Evolutionary conservation across 2,329 filamentous ascomycete genomes (phyloP).

Genomic region (Exophiala bonariae): DNA sequence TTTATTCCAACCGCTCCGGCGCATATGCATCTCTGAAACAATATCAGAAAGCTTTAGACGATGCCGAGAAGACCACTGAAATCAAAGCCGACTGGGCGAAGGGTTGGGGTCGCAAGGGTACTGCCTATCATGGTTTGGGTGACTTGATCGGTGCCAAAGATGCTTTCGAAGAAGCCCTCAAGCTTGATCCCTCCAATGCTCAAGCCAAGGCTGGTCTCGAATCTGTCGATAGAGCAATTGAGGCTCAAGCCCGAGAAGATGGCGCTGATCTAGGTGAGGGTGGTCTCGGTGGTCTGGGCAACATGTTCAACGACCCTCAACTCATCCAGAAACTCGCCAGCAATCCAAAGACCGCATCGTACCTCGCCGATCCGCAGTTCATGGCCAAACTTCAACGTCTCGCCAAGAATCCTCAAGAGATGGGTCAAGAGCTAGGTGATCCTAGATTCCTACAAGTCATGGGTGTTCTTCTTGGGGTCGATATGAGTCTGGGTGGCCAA

Average conservation of each 20-base stretch:
- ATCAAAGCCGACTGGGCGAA: slow-evolving; percentile 98
- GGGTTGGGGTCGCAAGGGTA: slow-evolving; percentile 91
- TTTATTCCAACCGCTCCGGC: slow-evolving; percentile 95
- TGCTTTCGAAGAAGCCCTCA: slow-evolving; percentile 91
- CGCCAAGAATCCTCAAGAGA: slow-evolving; percentile 73
- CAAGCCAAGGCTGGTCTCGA: slow-evolving; percentile 87
- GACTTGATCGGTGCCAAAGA: slow-evolving; percentile 83
- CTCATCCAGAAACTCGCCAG: slow-evolving; percentile 84
- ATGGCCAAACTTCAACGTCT: slow-evolving; percentile 86
- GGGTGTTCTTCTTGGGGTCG: slow-evolving; percentile 88
- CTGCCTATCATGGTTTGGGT: slow-evolving; percentile 82
- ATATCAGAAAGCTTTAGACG: slow-evolving; percentile 78
- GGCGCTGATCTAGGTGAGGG: slow-evolving; percentile 61
- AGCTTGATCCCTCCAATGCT: slow-evolving; percentile 86
- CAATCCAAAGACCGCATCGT: slow-evolving; percentile 87
- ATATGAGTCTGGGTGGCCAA: slow-evolving; percentile 72
- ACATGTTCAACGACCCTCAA: slow-evolving; percentile 92
- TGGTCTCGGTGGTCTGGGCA: slow-evolving; percentile 74
- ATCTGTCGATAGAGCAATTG: slow-evolving; percentile 83
- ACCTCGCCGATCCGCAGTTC: slow-evolving; percentile 80
- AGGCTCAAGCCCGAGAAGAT: slow-evolving; percentile 68
- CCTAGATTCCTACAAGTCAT: slow-evolving; percentile 92
- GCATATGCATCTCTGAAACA: slow-evolving; percentile 85
- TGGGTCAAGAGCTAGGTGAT: slow-evolving; percentile 80
- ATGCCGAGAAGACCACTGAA: slow-evolving; percentile 90